phyloP scores from a whole-genome alignment of 1,284 basidiomycete genomes.

The Fistulina hepatica region DNA sequence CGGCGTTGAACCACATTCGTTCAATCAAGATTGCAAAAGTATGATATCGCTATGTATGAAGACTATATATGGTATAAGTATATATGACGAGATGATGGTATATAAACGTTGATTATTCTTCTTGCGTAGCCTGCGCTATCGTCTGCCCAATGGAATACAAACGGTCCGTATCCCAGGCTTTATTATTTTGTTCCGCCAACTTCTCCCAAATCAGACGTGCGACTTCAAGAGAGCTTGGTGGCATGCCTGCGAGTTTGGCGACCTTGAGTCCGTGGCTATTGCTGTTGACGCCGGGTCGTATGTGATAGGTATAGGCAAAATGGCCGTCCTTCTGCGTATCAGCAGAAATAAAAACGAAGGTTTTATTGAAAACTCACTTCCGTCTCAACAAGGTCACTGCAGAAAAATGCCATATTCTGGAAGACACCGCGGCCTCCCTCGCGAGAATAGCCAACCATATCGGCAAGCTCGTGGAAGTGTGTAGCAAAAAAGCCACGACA shows the following conservation, averaged over 20 bases:
- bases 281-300: constrained; percentile 78
- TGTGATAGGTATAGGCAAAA: constrained; percentile 77
- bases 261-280: constrained; percentile 92
- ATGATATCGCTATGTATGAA: no score
- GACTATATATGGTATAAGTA: no score
- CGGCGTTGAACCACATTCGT: constrained; percentile 78
- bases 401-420: constrained; percentile 69
- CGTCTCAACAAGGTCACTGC: constrained; percentile 75
- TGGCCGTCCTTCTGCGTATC: constrained; percentile 41
- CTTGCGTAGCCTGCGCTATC: no score
- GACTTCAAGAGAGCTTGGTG: constrained; percentile 46
- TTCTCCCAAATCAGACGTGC: no score
- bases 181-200: no score
- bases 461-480: constrained; percentile 90
- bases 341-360: constrained; percentile 4
- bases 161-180: no score
- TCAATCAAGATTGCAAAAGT: constrained; percentile 19
- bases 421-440: constrained; percentile 37
- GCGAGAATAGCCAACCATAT: constrained; percentile 61
- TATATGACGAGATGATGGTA: no score
- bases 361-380: constrained; percentile 36
- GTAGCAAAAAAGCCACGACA: constrained; percentile 91
- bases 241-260: constrained; percentile 82
- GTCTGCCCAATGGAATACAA: no score
- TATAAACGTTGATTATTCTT: no score